Evolutionary conservation across 73 alveolate genomes (phyloP), one percentile per base, ranked within the genome.

Genomic region (Effrenium voratum): DNA sequence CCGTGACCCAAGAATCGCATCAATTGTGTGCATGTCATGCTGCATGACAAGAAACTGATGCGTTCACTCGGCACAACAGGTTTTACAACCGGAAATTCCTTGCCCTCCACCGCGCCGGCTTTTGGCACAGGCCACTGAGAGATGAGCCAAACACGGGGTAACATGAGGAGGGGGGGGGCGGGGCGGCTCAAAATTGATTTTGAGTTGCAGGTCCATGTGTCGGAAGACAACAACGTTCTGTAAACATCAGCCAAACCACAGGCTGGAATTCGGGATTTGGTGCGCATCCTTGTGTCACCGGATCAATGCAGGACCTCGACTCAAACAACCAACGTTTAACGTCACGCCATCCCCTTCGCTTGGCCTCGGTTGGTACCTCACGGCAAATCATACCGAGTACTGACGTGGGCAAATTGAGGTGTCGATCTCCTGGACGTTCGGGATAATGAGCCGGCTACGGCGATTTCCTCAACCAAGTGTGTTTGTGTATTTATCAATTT

Each of bases 371-470:
- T 70, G 3, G 55, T 66, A 13, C 91, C 91, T 77, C 30, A 32
- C 40, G 13, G 83, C 77, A 63, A 38, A 38, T 32, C 15, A 63
- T 32, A 63, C 30, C 32, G 49, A 34, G 46, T 6, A 36, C 0
- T 70, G 15, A 22, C 41, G 36, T 72, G n/a, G 26, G 26, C 38
- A 2, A 30, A 63, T 43, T 43, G 34, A 80, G 91, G 92, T 82
- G 92, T 82, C 49, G 92, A 82, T 82, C 92, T 82, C 50, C 73
- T 82, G 0, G 92, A 82, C 10, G 92, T 82, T 38, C 92, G 92
- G 12, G 73, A 82, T 50, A 82, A 49, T 50, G 92, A 82, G 13
- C 92, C 92, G 32, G 92, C 75, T n/a, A 82, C 92, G 73, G 92
- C 41, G 59, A 13, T 52, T 57, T 1, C 34, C 45, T 70, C 13